Evolutionary conservation across 176 grass and related monocot genomes (phyloP).

Genomic region (Avena atlantica): DNA sequence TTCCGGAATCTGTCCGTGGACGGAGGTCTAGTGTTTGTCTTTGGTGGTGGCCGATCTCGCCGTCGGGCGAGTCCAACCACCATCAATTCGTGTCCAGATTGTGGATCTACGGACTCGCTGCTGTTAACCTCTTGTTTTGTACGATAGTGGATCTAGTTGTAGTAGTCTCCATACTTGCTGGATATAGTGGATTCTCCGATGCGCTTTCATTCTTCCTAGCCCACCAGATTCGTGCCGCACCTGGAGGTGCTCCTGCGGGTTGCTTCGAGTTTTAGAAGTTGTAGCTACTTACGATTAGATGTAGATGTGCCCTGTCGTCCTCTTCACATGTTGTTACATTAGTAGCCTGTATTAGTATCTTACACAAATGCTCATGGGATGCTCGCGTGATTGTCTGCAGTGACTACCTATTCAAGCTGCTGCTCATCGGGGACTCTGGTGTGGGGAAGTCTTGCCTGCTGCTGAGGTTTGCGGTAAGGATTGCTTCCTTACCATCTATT

Average conservation of each 20-base stretch:
- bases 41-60: constrained; percentile 36
- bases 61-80: not conserved
- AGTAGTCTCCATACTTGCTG: not conserved
- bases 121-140: not conserved
- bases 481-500: not conserved
- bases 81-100: constrained; percentile 22
- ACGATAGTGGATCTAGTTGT: not conserved
- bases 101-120: constrained; percentile 3
- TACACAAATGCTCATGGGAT: not conserved
- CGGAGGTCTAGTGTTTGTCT: not conserved
- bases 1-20: not conserved
- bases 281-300: not conserved
- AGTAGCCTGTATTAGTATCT: not conserved
- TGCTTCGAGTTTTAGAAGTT: not conserved
- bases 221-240: not conserved
- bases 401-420: constrained; percentile 85
- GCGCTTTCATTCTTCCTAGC: not conserved
- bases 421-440: constrained; percentile 79
- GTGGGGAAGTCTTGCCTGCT: constrained; percentile 87
- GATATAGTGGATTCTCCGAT: constrained; percentile 22
- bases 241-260: not conserved
- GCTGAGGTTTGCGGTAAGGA: constrained; percentile 81
- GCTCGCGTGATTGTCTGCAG: constrained; percentile 51
- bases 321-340: not conserved
- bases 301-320: not conserved